Evolutionary conservation across 805 yeast genomes (phyloP).

Genomic region (Zygosaccharomyces bisporus): DNA sequence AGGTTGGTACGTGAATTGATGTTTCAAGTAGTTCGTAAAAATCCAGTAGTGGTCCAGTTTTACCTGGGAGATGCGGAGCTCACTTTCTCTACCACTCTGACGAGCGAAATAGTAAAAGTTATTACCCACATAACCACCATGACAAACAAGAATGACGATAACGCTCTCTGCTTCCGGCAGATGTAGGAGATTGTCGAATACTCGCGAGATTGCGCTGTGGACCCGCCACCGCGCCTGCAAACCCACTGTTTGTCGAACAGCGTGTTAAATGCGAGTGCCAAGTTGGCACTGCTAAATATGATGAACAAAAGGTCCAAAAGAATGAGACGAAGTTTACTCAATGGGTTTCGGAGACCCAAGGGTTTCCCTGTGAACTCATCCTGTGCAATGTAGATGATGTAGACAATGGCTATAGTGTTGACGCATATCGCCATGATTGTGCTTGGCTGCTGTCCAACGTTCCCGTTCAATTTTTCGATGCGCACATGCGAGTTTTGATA

Average conservation of each 20-base stretch:
- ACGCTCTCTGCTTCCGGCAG: slow-evolving; percentile 72
- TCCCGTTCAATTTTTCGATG: slow-evolving; percentile 15
- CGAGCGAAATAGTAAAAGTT: slow-evolving; percentile 77
- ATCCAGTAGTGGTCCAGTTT: neutral
- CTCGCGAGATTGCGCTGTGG: slow-evolving; percentile 11
- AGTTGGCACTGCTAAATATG: slow-evolving; percentile 82
- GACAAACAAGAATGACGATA: slow-evolving; percentile 75
- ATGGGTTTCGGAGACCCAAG: slow-evolving; percentile 80
- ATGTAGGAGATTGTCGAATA: slow-evolving; percentile 45
- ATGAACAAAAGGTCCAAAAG: slow-evolving; percentile 82
- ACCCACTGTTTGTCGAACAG: slow-evolving; percentile 82
- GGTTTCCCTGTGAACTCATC: slow-evolving; percentile 95
- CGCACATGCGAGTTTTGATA: slow-evolving; percentile 38
- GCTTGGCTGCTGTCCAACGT: slow-evolving; percentile 72
- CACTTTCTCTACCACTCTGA: slow-evolving; percentile 74
- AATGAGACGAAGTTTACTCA: slow-evolving; percentile 75
- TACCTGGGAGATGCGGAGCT: slow-evolving; percentile 24
- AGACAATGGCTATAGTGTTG: slow-evolving; percentile 71
- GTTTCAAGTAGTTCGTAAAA: neutral
- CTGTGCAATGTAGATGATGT: slow-evolving; percentile 74
- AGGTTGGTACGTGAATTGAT: too few species aligned
- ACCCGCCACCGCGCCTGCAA: slow-evolving; percentile 39
- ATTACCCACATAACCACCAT: slow-evolving; percentile 77
- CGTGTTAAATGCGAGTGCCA: slow-evolving; percentile 81
- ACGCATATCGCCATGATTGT: slow-evolving; percentile 91